phyloP scores from a whole-genome alignment of 192 early-diverging fungal genomes.

The Coemansia sp. region DNA sequence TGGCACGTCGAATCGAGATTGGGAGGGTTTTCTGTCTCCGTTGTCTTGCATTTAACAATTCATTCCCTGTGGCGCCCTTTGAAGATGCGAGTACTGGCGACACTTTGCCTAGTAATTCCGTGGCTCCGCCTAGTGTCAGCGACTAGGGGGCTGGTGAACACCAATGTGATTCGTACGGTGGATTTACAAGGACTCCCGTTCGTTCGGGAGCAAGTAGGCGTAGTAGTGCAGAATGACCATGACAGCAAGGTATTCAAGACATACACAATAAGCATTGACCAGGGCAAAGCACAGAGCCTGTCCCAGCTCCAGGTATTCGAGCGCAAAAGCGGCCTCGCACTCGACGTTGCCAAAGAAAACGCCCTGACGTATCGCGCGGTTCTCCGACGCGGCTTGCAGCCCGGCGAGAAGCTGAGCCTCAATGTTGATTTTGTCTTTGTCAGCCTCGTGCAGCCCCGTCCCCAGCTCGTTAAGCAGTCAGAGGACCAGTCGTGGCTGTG shows the following conservation, averaged over 20 bases:
- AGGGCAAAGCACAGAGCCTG: slow-evolving; percentile 13
- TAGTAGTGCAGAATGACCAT: slow-evolving; percentile 51
- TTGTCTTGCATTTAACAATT: background rate
- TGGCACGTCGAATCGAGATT: background rate
- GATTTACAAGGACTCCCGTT: slow-evolving; percentile 29
- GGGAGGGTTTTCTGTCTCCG: background rate
- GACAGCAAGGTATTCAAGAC: slow-evolving; percentile 15
- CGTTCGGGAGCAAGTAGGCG: slow-evolving; percentile 51
- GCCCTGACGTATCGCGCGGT: slow-evolving; percentile 13
- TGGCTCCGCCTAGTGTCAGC: background rate
- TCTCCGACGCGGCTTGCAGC: slow-evolving; percentile 39
- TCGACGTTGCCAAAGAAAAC: background rate
- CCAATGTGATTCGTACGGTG: slow-evolving; percentile 49
- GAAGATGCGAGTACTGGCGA: background rate
- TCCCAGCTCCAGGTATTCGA: slow-evolving; percentile 38
- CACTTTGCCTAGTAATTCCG: background rate
- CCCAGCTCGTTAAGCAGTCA: slow-evolving; percentile 58
- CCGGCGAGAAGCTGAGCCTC: slow-evolving; percentile 61
- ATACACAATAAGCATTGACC: slow-evolving; percentile 30
- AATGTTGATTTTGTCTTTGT: slow-evolving; percentile 56
- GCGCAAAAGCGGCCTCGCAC: slow-evolving; percentile 41
- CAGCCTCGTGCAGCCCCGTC: slow-evolving; percentile 54
- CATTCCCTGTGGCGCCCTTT: background rate
- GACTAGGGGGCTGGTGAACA: slow-evolving; percentile 30
- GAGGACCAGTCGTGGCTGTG: slow-evolving; percentile 68